Conservation (phyloP, 768 basidiomycete species). For the Mycena olivaceomarginata region DNA sequence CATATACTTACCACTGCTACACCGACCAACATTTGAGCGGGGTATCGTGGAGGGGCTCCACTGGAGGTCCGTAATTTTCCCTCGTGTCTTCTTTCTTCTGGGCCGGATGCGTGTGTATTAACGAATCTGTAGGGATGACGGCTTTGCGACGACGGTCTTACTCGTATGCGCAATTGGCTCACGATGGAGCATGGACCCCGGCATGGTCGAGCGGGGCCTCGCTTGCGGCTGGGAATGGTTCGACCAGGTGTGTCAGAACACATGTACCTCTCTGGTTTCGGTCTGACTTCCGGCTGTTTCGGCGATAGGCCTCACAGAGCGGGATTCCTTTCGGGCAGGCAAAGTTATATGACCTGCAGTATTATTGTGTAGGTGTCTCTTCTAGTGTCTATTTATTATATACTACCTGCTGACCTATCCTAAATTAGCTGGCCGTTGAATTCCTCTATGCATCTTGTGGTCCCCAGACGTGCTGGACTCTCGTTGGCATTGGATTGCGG, state of each 20-base stretch:
- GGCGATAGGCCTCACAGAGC: conserved; percentile 69
- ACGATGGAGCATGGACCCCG: conserved; percentile 73
- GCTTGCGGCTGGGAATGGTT: conserved; percentile 58
- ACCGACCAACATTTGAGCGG: conserved; percentile 80
- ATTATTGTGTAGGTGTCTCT: neutral
- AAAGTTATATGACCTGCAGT: neutral
- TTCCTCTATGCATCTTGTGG: neutral
- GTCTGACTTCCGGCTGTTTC: no score
- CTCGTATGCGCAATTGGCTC: conserved; percentile 51
- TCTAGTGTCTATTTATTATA: neutral
- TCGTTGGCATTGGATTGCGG: neutral
- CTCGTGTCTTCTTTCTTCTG: neutral
- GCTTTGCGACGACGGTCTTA: conserved; percentile 77
- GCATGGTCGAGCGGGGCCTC: conserved; percentile 11
- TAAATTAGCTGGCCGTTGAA: conserved; percentile 21
- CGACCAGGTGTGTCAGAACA: conserved; percentile 65
- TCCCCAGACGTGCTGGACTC: neutral
- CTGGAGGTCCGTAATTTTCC: conserved; percentile 42
- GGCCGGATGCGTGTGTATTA: no score
- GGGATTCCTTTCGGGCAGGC: conserved; percentile 62
- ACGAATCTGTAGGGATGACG: conserved; percentile 52
- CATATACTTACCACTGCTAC: conserved; percentile 79
- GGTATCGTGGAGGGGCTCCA: conserved; percentile 70
- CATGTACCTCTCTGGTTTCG: no score
- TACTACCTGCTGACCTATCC: neutral